Conservation (phyloP, 2,329 filamentous ascomycete genomes). For the Pyrenophora seminiperda region DNA sequence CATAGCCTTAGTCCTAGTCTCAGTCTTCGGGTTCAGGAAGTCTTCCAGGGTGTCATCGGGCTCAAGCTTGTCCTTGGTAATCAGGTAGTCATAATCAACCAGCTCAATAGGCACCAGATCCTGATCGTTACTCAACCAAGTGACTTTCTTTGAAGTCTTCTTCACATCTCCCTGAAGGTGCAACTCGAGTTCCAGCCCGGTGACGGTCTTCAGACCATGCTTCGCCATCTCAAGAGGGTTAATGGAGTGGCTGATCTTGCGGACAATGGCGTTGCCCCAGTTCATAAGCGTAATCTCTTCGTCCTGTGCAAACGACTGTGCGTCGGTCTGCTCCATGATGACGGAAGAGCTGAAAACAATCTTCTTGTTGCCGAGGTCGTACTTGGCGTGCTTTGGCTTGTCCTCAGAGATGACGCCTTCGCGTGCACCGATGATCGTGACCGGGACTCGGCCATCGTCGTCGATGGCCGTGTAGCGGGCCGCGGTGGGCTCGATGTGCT, state of each 20-base stretch:
- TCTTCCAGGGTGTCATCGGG: slow-evolving; percentile 84
- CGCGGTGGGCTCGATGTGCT: slow-evolving; percentile 57
- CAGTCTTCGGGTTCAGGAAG: slow-evolving; percentile 77
- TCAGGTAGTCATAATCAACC: slow-evolving; percentile 92
- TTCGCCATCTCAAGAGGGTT: slow-evolving; percentile 53
- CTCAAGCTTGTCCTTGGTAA: slow-evolving; percentile 92
- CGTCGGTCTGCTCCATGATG: slow-evolving; percentile 89
- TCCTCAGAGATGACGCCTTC: slow-evolving; percentile 65
- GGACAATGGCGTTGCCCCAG: slow-evolving; percentile 89
- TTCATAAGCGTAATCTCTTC: slow-evolving; percentile 97
- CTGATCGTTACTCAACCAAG: slow-evolving; percentile 83
- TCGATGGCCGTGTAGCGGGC: slow-evolving; percentile 62
- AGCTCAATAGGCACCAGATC: slow-evolving; percentile 81
- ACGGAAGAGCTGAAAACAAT: slow-evolving; percentile 77
- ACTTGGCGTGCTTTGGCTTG: slow-evolving; percentile 88
- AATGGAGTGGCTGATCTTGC: slow-evolving; percentile 63
- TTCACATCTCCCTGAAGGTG: slow-evolving; percentile 93
- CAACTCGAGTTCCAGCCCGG: slow-evolving; percentile 77
- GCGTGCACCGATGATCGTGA: slow-evolving; percentile 68
- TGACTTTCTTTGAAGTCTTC: slow-evolving; percentile 94
- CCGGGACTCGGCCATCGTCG: slow-evolving; percentile 72
- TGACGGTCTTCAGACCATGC: slow-evolving; percentile 60
- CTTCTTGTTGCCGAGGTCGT: slow-evolving; percentile 84
- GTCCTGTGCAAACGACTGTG: slow-evolving; percentile 75
- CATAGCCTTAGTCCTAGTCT: slow-evolving; percentile 73